Evolutionary conservation across 495 filamentous ascomycete species (phyloP).

Genomic region (Neurospora sp.): DNA sequence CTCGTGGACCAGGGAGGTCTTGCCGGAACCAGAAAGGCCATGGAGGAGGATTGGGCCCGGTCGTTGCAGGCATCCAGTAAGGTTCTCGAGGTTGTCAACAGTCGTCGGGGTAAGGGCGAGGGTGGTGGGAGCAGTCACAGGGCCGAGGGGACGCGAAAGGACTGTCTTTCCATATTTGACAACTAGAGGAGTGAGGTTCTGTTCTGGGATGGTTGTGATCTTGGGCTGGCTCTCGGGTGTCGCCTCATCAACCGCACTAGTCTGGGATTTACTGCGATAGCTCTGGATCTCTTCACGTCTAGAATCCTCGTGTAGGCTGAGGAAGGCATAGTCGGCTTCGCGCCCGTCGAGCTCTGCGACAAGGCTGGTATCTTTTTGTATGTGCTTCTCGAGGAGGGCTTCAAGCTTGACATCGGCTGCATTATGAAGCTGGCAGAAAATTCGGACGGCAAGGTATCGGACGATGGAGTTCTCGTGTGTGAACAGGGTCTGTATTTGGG

Average conservation of each 20-base stretch:
- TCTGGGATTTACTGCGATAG: constrained; percentile 29
- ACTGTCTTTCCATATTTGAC: constrained; percentile 49
- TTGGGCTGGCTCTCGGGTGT: not conserved
- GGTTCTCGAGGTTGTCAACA: constrained; percentile 51
- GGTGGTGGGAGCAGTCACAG: constrained; percentile 36
- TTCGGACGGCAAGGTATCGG: constrained; percentile 70
- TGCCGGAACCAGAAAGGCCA: constrained; percentile 79
- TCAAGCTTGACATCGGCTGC: constrained; percentile 72
- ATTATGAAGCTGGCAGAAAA: constrained; percentile 66
- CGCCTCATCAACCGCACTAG: constrained; percentile 6
- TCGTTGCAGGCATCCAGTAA: constrained; percentile 55
- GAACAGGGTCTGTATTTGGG: constrained; percentile 58
- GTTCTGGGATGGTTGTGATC: constrained; percentile 11
- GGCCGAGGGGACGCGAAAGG: constrained; percentile 52
- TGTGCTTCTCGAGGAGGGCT: constrained; percentile 54
- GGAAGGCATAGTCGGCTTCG: constrained; percentile 71
- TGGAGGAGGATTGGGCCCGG: constrained; percentile 66
- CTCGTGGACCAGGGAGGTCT: constrained; percentile 78
- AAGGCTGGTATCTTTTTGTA: constrained; percentile 48
- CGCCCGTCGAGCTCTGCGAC: constrained; percentile 66
- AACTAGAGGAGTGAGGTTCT: constrained; percentile 32
- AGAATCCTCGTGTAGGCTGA: constrained; percentile 69
- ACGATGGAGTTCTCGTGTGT: constrained; percentile 48
- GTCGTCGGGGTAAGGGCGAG: constrained; percentile 69
- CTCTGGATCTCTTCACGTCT: constrained; percentile 32